Conservation (phyloP, 2,329 filamentous ascomycete species). For the Triangularia verruculosa region DNA sequence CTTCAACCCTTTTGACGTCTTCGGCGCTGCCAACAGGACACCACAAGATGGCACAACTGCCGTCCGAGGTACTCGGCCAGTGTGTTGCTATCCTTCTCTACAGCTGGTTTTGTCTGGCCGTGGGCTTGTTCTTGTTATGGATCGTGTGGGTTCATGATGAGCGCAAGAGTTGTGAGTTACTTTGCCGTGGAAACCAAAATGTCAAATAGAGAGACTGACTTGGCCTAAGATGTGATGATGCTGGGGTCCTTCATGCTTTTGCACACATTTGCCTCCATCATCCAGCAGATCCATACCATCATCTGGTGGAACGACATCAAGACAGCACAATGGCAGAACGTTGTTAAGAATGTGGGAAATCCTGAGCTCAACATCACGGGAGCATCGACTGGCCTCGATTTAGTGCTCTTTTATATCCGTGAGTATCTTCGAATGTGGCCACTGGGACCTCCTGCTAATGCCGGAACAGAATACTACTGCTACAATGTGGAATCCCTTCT, state of each 20-base stretch:
- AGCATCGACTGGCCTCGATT: slow-evolving; percentile 40
- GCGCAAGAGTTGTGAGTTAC: slow-evolving; percentile 41
- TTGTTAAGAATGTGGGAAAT: slow-evolving; percentile 34
- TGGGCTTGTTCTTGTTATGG: slow-evolving; percentile 36
- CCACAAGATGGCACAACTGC: slow-evolving; percentile 37
- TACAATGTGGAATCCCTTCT: slow-evolving; percentile 50
- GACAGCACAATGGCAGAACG: slow-evolving; percentile 37
- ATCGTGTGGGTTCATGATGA: slow-evolving; percentile 41
- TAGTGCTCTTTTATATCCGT: slow-evolving; percentile 49
- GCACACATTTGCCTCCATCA: slow-evolving; percentile 38
- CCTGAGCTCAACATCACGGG: slow-evolving; percentile 44
- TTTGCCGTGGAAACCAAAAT: background rate
- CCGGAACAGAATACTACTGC: slow-evolving; percentile 45
- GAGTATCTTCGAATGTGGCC: slow-evolving; percentile 22
- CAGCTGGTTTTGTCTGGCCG: slow-evolving; percentile 35
- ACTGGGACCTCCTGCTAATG: slow-evolving; percentile 10
- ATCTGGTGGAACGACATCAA: slow-evolving; percentile 40
- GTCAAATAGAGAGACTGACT: slow-evolving; percentile 30
- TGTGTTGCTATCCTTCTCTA: slow-evolving; percentile 37
- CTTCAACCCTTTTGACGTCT: background rate
- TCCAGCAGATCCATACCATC: slow-evolving; percentile 44
- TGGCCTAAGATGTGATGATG: slow-evolving; percentile 40
- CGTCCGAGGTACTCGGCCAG: slow-evolving; percentile 33
- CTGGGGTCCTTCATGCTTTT: slow-evolving; percentile 38
- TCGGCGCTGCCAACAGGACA: slow-evolving; percentile 10